Percentiles rank a stretch among this genome's conserved stretches.
Evolutionary conservation across 2,329 filamentous ascomycete species (phyloP).

Genomic region (Amylocarpus encephaloides): DNA sequence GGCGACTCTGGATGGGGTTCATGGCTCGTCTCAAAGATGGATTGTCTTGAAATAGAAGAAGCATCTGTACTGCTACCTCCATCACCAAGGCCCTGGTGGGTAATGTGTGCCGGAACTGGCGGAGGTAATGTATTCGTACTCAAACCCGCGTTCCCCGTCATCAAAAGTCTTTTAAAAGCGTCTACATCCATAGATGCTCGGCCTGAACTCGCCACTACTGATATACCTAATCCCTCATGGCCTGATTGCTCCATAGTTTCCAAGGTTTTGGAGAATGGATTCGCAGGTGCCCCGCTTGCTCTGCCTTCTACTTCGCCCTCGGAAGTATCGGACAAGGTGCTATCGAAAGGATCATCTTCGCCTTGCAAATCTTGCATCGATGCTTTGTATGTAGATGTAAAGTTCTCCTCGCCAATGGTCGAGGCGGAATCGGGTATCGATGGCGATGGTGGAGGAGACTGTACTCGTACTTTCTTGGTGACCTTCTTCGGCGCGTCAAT

Average conservation of each 20-base stretch:
- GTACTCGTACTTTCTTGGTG: constrained; percentile 59
- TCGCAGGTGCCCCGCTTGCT: constrained; percentile 35
- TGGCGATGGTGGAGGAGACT: constrained; percentile 51
- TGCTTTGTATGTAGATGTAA: constrained; percentile 17
- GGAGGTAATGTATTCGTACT: constrained; percentile 27
- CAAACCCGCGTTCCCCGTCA: constrained; percentile 59
- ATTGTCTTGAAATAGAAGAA: constrained; percentile 53
- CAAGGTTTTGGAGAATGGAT: constrained; percentile 51
- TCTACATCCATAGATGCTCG: constrained; percentile 61
- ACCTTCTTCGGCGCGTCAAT: constrained; percentile 22
- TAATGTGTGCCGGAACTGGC: constrained; percentile 24
- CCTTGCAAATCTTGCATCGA: constrained; percentile 29
- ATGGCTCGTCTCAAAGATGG: constrained; percentile 47
- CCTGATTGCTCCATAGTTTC: constrained; percentile 42
- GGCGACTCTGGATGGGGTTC: constrained; percentile 42
- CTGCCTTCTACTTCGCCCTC: constrained; percentile 21
- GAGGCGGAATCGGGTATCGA: constrained; percentile 45
- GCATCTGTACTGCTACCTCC: constrained; percentile 50
- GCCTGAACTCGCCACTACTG: constrained; percentile 27
- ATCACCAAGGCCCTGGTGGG: constrained; percentile 28
- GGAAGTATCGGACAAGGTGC: constrained; percentile 28
- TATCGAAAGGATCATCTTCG: constrained; percentile 32
- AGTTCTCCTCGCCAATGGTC: constrained; percentile 24
- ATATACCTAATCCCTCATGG: constrained; percentile 15
- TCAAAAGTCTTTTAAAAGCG: constrained; percentile 67